Evolutionary conservation across 1,284 basidiomycete species (phyloP), one percentile per base, ranked within the genome.

Genomic region (Blastosporella zonata): DNA sequence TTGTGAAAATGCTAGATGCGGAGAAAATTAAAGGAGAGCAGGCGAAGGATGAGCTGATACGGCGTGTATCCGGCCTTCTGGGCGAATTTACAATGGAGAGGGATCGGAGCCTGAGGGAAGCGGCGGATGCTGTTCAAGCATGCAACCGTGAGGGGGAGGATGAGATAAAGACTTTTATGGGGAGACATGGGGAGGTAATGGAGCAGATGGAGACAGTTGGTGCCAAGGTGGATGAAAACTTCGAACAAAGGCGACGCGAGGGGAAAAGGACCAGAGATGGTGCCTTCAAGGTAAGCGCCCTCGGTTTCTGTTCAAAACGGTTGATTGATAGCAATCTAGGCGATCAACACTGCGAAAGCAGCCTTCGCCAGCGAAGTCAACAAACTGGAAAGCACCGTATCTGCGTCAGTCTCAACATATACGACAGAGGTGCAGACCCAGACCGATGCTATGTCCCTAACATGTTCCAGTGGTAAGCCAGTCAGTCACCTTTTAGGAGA

Each of bases 11-110:
- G 52, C 68, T 95, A 2, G 77, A 83, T 53, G 68, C 77, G 3
- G 90, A 95, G 66, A 81, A 78, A 61, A 62, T 67, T 4, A 86
- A 81, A 54, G 77, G 83, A 0, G 78, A 82, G 22, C 78, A 75
- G 43, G 78, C 87, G 1, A 86, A 84, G 55, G 81, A 84, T 31
- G 84, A 88, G 39, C 67, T 96, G 5, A 68, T 92, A 34, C 76
- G 84, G 39, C 82, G 83, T 29, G 75, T 96, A 48, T 85, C 87
- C 0, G 71, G 72, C 5, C 71, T 93, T 53, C 69, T 96, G 2
- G 78, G 78, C 17, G 83, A 81, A 15, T 93, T 87, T 63, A 77
- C 84, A 9, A 69, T 78, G 21, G 75, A 84, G 39, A 81, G 89
- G 27, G 86, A 93, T 59, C 71, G 76, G 15, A 79, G 80, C n/a